Conservation (phyloP, 2,329 filamentous ascomycete genomes). For the Nigrograna mackinnonii region DNA sequence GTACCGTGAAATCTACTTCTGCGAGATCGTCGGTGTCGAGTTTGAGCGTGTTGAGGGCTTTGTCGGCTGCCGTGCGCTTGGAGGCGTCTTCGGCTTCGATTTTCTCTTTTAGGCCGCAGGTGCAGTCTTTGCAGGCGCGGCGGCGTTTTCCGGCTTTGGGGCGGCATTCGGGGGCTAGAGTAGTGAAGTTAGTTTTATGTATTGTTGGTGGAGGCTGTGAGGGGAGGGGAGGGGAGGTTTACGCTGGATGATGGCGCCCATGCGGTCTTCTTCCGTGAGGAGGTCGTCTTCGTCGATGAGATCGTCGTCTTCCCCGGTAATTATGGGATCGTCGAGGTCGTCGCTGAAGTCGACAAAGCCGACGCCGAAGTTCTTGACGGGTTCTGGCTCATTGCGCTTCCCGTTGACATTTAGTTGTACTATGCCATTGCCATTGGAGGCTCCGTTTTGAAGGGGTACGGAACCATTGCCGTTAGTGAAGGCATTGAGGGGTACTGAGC, state of each 20-base stretch:
- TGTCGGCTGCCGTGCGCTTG: conserved; percentile 67
- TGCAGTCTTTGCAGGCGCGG: conserved; percentile 96
- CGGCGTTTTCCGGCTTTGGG: conserved; percentile 87
- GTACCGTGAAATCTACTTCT: conserved; percentile 96
- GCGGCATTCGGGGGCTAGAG: conserved; percentile 77
- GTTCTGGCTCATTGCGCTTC: conserved; percentile 46
- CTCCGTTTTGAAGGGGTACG: conserved; percentile 9
- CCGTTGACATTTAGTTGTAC: conserved; percentile 42
- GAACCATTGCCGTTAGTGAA: conserved; percentile 11
- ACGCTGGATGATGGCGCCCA: conserved; percentile 79
- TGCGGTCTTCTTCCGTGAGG: conserved; percentile 82
- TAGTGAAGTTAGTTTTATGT: conserved; percentile 11
- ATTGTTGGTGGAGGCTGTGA: conserved; percentile 4
- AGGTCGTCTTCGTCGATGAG: conserved; percentile 90
- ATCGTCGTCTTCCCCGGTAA: conserved; percentile 71
- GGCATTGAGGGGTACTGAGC: conserved; percentile 21
- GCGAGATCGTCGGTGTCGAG: conserved; percentile 77
- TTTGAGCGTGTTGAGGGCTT: conserved; percentile 67
- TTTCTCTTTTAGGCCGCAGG: conserved; percentile 85
- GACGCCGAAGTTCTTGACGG: conserved; percentile 32
- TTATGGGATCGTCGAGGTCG: conserved; percentile 60
- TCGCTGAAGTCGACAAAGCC: conserved; percentile 65
- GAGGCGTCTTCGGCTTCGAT: conserved; percentile 82
- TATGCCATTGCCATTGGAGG: conserved; percentile 36
- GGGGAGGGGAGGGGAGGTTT: conserved; percentile 45